These are phyloP conservation scores for Podochytrium sp. DNA, from an alignment of 192 early-diverging fungal species.

Conservation along the genomic window DNA sequence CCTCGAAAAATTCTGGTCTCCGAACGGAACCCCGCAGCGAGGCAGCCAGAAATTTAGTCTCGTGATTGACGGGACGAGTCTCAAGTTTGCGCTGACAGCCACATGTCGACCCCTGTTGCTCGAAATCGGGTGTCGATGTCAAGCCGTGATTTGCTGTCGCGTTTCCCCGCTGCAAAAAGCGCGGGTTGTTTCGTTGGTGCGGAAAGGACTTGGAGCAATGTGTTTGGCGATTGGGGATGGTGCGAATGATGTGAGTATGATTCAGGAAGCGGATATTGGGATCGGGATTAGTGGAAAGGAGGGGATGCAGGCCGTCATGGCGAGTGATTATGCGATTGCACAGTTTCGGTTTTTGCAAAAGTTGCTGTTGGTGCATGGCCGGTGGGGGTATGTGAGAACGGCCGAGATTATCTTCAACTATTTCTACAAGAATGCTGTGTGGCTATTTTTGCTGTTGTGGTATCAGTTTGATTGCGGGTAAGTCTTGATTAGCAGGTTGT, in stretches of 20 bases:
- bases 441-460: constrained; percentile 92
- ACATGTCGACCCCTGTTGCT: constrained; percentile 60
- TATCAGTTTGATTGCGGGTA: constrained; percentile 91
- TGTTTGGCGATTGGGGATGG: constrained; percentile 67
- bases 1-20: constrained; percentile 56
- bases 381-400: constrained; percentile 88
- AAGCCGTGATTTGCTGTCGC: constrained; percentile 89
- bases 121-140: constrained; percentile 60
- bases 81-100: constrained; percentile 71
- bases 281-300: constrained; percentile 64
- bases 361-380: constrained; percentile 90
- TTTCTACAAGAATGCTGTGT: constrained; percentile 96
- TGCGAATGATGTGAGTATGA: constrained; percentile 68
- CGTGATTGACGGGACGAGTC: constrained; percentile 60
- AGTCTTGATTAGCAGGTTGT: background rate
- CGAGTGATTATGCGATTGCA: constrained; percentile 89
- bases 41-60: constrained; percentile 44
- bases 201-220: constrained; percentile 74
- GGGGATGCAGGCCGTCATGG: constrained; percentile 89
- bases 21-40: constrained; percentile 38
- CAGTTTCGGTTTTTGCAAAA: constrained; percentile 90
- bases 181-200: constrained; percentile 86
- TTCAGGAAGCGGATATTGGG: constrained; percentile 71
- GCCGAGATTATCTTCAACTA: constrained; percentile 90
- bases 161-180: constrained; percentile 96